Evolutionary conservation across 2,329 filamentous ascomycete genomes (phyloP), one percentile per base, ranked within the genome.

Genomic region (Penicillium sp.): DNA sequence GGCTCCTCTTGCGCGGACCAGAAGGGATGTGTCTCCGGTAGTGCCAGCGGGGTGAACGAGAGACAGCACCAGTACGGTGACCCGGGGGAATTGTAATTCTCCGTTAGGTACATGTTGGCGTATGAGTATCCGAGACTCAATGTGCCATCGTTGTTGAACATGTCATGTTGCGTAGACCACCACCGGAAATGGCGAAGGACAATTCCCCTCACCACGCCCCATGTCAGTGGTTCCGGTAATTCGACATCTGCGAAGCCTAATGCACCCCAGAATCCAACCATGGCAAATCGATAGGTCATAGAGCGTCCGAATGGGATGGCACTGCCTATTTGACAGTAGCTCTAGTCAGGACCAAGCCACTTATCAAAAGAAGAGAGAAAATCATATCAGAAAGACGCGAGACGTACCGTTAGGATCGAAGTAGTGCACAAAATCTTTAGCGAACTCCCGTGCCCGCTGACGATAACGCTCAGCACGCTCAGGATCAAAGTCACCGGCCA

Each of bases 231-330:
- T 8, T 80, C 80, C 0, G 89, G 89, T 6, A 91, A 80, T 53
- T 91, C 87, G 50, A 91, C 86, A 63, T 86, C 86, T 4, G 89
- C 89, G 66, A 91, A 91, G 1, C 88, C 90, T 29, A 92, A 75
- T 0, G 89, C 87, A 13, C 88, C 87, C 89, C 89, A 93, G 76
- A 93, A 93, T 0, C 86, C 89, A n/a, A 88, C 86, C 86, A 92
- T 92, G 49, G 89, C 89, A 72, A 91, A 93, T n/a, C 89, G 84
- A 71, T 93, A 93, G 7, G 88, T 90, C 49, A 93, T 82, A 52
- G 87, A 90, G 48, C 90, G 83, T 4, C 90, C 90, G 64, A 91
- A 93, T 0, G 90, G 89, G 51, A 91, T 89, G 1, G 88, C 82
- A 25, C 88, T 81, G 6, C 86, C 79, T 71, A 48, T 41, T 21